Percentiles rank a stretch among this genome's conserved stretches.
phyloP scores from a whole-genome alignment of 2,329 filamentous ascomycete species.

The Graphilbum sp. region DNA sequence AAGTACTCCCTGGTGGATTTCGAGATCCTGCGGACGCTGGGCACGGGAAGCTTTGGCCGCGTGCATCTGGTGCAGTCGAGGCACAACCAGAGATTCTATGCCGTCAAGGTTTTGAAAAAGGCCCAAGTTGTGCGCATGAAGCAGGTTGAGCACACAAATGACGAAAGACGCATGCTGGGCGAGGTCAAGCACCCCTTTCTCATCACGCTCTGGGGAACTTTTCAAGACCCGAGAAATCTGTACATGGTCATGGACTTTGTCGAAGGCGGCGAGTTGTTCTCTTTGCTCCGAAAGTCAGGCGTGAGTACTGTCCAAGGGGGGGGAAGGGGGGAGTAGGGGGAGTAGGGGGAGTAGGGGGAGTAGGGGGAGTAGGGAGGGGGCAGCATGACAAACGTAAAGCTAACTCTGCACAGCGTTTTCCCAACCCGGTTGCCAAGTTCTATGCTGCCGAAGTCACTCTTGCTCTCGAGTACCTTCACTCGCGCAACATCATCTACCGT shows the following conservation, averaged over 20 bases:
- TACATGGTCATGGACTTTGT: conserved; percentile 99
- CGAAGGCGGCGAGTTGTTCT: conserved; percentile 94
- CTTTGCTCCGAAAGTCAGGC: conserved; percentile 84
- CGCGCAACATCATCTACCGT: conserved; percentile 91
- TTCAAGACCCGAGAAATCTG: conserved; percentile 85
- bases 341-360: too few relatives aligned
- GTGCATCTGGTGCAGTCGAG: conserved; percentile 95
- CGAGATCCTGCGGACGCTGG: conserved; percentile 73
- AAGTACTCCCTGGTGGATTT: conserved; percentile 95
- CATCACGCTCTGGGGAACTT: conserved; percentile 96
- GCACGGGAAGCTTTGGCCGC: conserved; percentile 90
- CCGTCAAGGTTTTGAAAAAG: conserved; percentile 97
- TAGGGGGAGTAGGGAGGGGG: too few relatives aligned
- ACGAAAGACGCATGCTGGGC: conserved; percentile 88
- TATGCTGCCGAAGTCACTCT: conserved; percentile 96
- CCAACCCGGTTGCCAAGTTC: conserved; percentile 97
- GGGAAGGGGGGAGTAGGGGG: too few relatives aligned
- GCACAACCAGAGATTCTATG: conserved; percentile 96
- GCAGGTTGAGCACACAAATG: conserved; percentile 98
- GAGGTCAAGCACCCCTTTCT: conserved; percentile 96
- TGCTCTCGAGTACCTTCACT: conserved; percentile 87
- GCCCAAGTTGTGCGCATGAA: conserved; percentile 99
- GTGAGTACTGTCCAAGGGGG: conserved; percentile 31
- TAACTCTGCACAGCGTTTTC: conserved; percentile 58
- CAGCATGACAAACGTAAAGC: not conserved